Evolutionary conservation across 192 early-diverging fungal genomes (phyloP).

Genomic region (Obelidium mucronatum): DNA sequence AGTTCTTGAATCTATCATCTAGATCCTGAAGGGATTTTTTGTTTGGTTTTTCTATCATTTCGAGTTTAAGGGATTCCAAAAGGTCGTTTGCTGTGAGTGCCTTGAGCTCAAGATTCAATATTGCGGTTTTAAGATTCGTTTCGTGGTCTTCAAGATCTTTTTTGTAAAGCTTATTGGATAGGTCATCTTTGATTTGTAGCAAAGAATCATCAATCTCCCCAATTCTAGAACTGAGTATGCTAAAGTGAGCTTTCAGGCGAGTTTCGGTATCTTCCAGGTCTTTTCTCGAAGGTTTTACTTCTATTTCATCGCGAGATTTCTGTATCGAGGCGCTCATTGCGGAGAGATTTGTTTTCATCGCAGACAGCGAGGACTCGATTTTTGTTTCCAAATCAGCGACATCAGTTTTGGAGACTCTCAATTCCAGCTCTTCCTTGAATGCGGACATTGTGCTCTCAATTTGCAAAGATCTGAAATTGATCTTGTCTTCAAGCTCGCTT

Average conservation of each 20-base stretch:
- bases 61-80: conserved; percentile 23
- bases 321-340: neutral
- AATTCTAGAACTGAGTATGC: neutral
- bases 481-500: conserved; percentile 38
- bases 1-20: conserved; percentile 42
- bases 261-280: conserved; percentile 46
- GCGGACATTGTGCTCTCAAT: conserved; percentile 45
- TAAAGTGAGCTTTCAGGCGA: conserved; percentile 30
- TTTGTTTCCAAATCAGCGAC: conserved; percentile 36
- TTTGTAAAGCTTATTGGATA: conserved; percentile 24
- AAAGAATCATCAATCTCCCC: conserved; percentile 32
- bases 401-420: conserved; percentile 36
- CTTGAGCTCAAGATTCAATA: conserved; percentile 41
- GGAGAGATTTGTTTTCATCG: conserved; percentile 18
- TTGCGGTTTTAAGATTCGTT: conserved; percentile 33
- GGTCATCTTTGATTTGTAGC: conserved; percentile 39
- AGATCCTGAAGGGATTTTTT: conserved; percentile 22
- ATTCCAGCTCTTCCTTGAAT: conserved; percentile 48
- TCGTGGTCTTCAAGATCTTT: conserved; percentile 46
- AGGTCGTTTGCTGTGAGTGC: conserved; percentile 15
- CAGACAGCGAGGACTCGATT: conserved; percentile 17
- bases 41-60: conserved; percentile 23
- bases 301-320: conserved; percentile 35
- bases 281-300: conserved; percentile 37
- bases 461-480: conserved; percentile 41